Conservation (phyloP, 2,329 filamentous ascomycete genomes). For the Decorospora gaudefroyi region DNA sequence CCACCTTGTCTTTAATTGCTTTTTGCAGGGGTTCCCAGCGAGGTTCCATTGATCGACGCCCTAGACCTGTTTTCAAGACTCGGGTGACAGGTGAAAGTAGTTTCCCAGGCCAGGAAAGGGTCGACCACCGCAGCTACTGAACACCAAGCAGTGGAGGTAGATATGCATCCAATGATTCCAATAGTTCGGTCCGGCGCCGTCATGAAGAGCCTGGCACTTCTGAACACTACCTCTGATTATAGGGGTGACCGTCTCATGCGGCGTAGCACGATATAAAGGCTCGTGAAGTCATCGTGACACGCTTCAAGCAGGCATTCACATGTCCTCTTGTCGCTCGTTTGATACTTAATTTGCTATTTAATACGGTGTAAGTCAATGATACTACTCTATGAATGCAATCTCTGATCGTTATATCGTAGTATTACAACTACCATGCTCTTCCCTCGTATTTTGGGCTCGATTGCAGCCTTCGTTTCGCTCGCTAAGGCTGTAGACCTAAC, state of each 20-base stretch:
- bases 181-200: constrained; percentile 3
- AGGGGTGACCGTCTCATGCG: constrained; percentile 3
- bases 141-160: constrained; percentile 5
- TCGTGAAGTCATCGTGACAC: neutral
- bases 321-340: too few species aligned
- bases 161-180: constrained; percentile 4
- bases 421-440: constrained; percentile 37
- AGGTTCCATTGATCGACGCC: too few species aligned
- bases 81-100: constrained; percentile 4
- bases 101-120: constrained; percentile 13
- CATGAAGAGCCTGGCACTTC: neutral
- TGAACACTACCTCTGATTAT: neutral
- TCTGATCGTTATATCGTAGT: too few species aligned
- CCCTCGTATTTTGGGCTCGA: constrained; percentile 23
- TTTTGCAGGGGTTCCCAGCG: too few species aligned
- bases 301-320: constrained; percentile 17
- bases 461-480: constrained; percentile 29
- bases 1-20: too few species aligned
- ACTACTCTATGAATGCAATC: too few species aligned
- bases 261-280: constrained; percentile 12
- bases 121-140: constrained; percentile 16
- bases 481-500: constrained; percentile 37
- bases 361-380: neutral
- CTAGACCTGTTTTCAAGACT: too few species aligned
- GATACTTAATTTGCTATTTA: constrained; percentile 16